These are phyloP conservation scores for Nigrospora sphaerica DNA, from an alignment of 2,329 filamentous ascomycete genomes.

Conservation along the genomic window DNA sequence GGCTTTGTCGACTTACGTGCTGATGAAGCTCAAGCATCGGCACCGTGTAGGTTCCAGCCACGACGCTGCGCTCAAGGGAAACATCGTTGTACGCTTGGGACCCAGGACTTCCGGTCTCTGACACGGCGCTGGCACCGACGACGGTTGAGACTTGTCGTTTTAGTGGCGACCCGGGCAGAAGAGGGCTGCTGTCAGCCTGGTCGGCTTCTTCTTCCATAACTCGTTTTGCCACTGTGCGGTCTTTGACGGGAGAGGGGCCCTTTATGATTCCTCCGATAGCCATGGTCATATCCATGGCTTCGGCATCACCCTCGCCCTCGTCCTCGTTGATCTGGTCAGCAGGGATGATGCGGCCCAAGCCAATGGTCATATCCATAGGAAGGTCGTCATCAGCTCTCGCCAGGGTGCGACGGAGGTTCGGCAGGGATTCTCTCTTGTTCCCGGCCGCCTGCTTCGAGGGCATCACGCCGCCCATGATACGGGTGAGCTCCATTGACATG, in stretches of 20 bases:
- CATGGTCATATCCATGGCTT: constrained; percentile 63
- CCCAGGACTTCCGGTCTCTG: constrained; percentile 46
- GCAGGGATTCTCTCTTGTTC: constrained; percentile 18
- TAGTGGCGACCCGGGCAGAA: constrained; percentile 29
- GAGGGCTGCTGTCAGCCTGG: constrained; percentile 35
- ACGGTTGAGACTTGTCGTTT: constrained; percentile 20
- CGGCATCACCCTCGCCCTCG: constrained; percentile 31
- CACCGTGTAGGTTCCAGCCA: constrained; percentile 83
- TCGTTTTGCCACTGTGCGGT: constrained; percentile 42
- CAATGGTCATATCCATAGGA: constrained; percentile 59
- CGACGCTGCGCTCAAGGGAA: constrained; percentile 70
- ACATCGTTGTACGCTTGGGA: constrained; percentile 38
- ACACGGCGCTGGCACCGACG: constrained; percentile 30
- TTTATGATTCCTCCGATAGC: constrained; percentile 57
- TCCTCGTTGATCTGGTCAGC: constrained; percentile 24
- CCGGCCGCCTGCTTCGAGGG: constrained; percentile 17
- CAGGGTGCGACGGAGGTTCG: constrained; percentile 16
- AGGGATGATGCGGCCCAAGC: constrained; percentile 46
- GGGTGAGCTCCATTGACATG: constrained; percentile 74
- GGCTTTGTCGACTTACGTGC: constrained; percentile 48
- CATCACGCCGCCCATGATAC: constrained; percentile 53
- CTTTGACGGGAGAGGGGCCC: constrained; percentile 26
- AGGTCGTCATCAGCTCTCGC: constrained; percentile 36
- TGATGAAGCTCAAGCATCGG: constrained; percentile 94
- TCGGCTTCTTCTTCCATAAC: constrained; percentile 54